Evolutionary conservation across 2,329 filamentous ascomycete species (phyloP), one percentile per base, ranked within the genome.

Genomic region (Botrytis elliptica): DNA sequence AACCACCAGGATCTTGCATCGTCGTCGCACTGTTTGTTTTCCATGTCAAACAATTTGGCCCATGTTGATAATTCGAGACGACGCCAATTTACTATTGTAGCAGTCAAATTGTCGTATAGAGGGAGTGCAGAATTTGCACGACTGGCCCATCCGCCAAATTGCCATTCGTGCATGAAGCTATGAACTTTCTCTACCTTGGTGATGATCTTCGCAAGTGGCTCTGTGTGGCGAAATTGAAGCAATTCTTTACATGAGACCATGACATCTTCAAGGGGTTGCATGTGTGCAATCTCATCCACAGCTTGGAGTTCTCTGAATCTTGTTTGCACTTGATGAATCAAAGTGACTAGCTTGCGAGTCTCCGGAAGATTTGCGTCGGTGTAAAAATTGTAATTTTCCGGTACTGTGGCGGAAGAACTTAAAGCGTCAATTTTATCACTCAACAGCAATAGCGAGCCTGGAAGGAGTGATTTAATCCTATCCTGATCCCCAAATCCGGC

Each of bases 1-100:
- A 98, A 99, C 91, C 95, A 99, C 96, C 96, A 99, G 25, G 92
- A 91, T 78, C 90, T 91, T 3, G 95, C 94, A 79, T 94, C 91
- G 67, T 93, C 88, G 36, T 91, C 86, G 78, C 91, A 94, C 78
- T 92, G 94, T 71, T 89, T 86, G 55, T 90, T 87, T 82, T 99
- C 96, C 81, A 93, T 90, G 77, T 97, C 93, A 75, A 99, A 92
- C 4, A 99, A 83, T 60, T 91, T 92, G 52, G 93, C 91, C 96
- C 96, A 99, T 0, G 95, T 98, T 0, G 93, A 92, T 40, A 99
- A 86, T 80, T 99, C 96, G 46, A 99, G 86, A 74, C 95, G 91
- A 75, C 96, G 89, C 97, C 97, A 99, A 80, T 88, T 89, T 72
- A 98, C 91, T 70, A 98, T 91, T 40, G 93, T 88, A 68, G 90